Evolutionary conservation across 176 grass and related monocot species (phyloP).

Genomic region (Oropetium thomaeum): DNA sequence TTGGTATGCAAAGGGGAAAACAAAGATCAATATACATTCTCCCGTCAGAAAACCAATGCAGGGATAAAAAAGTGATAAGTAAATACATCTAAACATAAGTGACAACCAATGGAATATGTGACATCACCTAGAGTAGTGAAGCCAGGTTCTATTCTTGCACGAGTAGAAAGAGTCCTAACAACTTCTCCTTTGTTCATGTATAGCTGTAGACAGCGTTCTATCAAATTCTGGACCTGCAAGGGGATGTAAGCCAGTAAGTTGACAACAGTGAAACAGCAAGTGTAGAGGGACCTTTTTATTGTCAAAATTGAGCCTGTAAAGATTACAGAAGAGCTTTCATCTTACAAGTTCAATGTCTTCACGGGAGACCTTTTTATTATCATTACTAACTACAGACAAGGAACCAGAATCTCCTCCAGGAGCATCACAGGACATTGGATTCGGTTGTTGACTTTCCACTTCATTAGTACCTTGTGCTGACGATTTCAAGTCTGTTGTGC

Average conservation of each 20-base stretch:
- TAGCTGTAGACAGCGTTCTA: constrained; percentile 90
- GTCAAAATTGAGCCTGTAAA: not conserved
- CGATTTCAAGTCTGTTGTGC: constrained; percentile 59
- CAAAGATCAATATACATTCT: not conserved
- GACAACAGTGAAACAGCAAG: not conserved
- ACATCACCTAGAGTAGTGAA: constrained; percentile 90
- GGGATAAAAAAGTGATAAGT: constrained; percentile 22
- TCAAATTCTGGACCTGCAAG: constrained; percentile 97
- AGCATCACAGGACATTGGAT: constrained; percentile 47
- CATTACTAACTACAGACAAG: constrained; percentile 57
- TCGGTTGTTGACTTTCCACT: constrained; percentile 64
- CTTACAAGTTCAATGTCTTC: constrained; percentile 98
- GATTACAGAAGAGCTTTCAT: not conserved
- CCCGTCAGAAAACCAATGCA: not conserved
- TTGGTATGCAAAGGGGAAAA: not conserved
- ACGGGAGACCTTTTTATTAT: constrained; percentile 89
- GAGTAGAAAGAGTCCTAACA: constrained; percentile 78
- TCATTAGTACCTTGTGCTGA: constrained; percentile 67
- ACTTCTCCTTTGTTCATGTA: constrained; percentile 99
- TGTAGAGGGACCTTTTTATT: constrained; percentile 8
- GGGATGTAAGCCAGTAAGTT: constrained; percentile 26
- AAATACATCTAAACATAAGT: constrained; percentile 4
- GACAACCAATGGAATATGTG: not conserved
- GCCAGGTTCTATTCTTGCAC: constrained; percentile 95
- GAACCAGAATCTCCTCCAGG: constrained; percentile 68